These are phyloP conservation scores for Arthroderma uncinatum DNA, from an alignment of 2,329 filamentous ascomycete genomes.

Conservation along the genomic window DNA sequence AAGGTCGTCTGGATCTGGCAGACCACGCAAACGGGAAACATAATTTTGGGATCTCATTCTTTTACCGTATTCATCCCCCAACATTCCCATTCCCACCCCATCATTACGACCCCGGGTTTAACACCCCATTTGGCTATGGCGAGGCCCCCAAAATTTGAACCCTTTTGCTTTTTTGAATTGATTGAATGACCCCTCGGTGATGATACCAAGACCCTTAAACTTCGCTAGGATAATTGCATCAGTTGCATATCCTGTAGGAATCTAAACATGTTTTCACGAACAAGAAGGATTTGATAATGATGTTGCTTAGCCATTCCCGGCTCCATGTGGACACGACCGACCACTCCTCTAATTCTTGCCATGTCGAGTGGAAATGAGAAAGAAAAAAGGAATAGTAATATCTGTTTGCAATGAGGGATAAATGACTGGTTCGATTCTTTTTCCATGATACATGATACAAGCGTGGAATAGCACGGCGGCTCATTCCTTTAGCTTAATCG, in stretches of 20 bases:
- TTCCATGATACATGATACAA: not conserved
- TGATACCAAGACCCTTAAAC: slow-evolving; percentile 1
- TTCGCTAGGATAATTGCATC: not conserved
- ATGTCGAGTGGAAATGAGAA: not conserved
- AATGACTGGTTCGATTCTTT: not conserved
- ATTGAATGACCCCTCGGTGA: slow-evolving; percentile 1
- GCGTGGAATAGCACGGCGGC: not conserved
- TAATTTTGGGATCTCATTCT: not conserved
- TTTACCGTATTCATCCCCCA: not conserved
- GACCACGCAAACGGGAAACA: slow-evolving; percentile 26
- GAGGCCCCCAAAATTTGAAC: not conserved
- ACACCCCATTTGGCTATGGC: not conserved
- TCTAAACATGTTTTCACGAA: not conserved
- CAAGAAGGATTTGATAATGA: not conserved
- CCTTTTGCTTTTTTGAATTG: not conserved
- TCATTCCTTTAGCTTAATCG: not conserved
- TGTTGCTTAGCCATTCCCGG: not conserved
- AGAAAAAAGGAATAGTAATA: not conserved
- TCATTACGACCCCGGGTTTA: not conserved
- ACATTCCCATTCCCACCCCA: not conserved
- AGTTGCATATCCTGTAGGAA: not conserved
- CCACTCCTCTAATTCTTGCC: not conserved
- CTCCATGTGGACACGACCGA: not conserved
- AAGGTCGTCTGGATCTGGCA: slow-evolving; percentile 33
- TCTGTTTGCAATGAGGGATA: not conserved